Percentiles rank a stretch among this genome's conserved stretches.
Evolutionary conservation across 352 stramenopile species (phyloP).

Genomic region (Phytophthora meadii): DNA sequence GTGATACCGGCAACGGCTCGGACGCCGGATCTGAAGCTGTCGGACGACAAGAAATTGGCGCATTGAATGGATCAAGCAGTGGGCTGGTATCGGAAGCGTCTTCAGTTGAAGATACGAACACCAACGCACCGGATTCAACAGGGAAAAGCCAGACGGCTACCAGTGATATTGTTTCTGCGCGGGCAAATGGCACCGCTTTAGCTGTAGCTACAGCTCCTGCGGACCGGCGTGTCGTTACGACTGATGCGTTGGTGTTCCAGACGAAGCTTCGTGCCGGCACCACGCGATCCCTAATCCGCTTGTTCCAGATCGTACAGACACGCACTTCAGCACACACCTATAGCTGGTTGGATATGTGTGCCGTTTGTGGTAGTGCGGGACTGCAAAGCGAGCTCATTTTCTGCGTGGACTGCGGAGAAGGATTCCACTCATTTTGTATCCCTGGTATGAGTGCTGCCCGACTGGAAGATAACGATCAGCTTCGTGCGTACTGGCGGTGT

Average conservation of each 20-base stretch:
- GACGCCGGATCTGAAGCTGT: constrained; percentile 31
- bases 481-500: constrained; percentile 92
- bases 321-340: constrained; percentile 82
- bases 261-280: constrained; percentile 67
- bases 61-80: constrained; percentile 9
- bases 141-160: constrained; percentile 1
- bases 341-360: constrained; percentile 93
- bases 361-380: constrained; percentile 90
- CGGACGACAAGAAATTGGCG: constrained; percentile 27
- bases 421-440: constrained; percentile 94
- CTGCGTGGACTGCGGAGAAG: constrained; percentile 96
- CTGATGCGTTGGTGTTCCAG: constrained; percentile 58
- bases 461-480: constrained; percentile 45
- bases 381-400: constrained; percentile 89
- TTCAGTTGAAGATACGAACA: constrained; percentile 21
- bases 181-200: constrained; percentile 6
- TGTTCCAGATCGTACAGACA: constrained; percentile 81
- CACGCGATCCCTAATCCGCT: constrained; percentile 66
- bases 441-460: constrained; percentile 45
- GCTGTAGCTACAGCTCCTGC: constrained; percentile 6
- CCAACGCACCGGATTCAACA: constrained; percentile 19
- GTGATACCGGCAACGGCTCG: constrained; percentile 33
- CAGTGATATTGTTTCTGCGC: constrained; percentile 4
- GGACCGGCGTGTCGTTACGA: constrained; percentile 28
- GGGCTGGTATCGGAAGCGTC: constrained; percentile 7